A percentile compares a stretch with the other conserved stretches of the same genome.
Conservation (phyloP, 306 rosid genomes). For the Hippophae tibetana region DNA sequence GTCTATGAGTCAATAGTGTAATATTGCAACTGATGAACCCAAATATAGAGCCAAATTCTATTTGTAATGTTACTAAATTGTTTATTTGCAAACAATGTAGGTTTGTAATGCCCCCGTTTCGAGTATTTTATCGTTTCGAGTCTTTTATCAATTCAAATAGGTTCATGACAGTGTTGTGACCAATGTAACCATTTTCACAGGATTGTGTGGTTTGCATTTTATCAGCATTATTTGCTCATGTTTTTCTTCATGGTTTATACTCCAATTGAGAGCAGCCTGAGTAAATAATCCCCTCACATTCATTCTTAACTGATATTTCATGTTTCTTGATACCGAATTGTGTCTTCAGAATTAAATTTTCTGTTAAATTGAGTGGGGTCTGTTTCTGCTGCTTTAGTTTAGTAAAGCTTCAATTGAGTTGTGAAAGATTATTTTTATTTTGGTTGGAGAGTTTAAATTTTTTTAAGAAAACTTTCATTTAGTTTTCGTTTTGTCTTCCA, state of each 20-base stretch:
- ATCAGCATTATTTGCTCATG: slow-evolving; percentile 9
- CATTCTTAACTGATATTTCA: neutral
- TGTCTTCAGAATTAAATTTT: too few species aligned
- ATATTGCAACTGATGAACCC: slow-evolving; percentile 8
- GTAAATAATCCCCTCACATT: neutral
- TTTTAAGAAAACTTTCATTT: too few species aligned
- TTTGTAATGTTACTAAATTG: neutral
- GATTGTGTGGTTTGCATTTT: slow-evolving; percentile 13
- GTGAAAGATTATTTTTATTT: too few species aligned
- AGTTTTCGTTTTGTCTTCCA: too few species aligned
- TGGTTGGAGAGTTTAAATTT: too few species aligned
- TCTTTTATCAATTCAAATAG: slow-evolving; percentile 13
- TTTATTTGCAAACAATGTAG: slow-evolving; percentile 10
- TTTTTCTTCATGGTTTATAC: slow-evolving; percentile 2
- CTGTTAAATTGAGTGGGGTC: too few species aligned
- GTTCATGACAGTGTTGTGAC: slow-evolving; percentile 7
- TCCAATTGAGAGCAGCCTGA: neutral
- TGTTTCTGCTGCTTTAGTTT: too few species aligned
- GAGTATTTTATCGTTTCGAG: slow-evolving; percentile 1
- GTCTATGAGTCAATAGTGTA: slow-evolving; percentile 19
- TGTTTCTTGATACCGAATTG: neutral
- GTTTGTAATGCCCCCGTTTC: neutral
- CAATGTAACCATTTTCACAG: neutral
- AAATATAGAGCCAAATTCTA: slow-evolving; percentile 15
- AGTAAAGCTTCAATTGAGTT: too few species aligned